Base-by-base conservation (phyloP, 441 rosid species). In the Erodium texanum region DNA sequence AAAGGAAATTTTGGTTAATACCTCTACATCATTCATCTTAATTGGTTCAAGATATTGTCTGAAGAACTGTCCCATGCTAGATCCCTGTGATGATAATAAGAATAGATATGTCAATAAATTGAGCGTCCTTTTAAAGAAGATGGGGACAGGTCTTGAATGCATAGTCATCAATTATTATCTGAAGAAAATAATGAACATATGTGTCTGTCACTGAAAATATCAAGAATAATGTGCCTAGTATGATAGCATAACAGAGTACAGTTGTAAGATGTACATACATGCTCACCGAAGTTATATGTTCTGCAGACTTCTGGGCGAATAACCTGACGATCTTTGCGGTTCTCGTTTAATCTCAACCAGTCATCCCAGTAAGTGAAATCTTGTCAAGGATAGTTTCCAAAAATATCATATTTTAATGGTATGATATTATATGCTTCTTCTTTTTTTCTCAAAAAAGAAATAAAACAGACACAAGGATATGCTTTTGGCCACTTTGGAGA, bases 401-500 rank as follows among this genome's bases (percentile, higher is more conserved):
- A 62, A 32, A 66, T n/a, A 34, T 56, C 38, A 65, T 66, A 67
- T 23, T 22, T 29, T 62, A 38, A 27, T 68, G 75, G 64, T 70
- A 8, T 67, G 58, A 75, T 29, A 7, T 14, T 24, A 19, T 19
- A 19, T 19, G 24, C 3, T 56, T 18, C 16, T 52, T 16, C 16
- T 9, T 29, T 7, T 29, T 29, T n/a, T 29, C 34, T 56, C 11
- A 19, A 56, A 56, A 56, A 54, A 62, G 64, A 64, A 72, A 20
- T 48, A 75, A 43, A 74, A 2, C 3, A 38, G 34, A 61, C 24
- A 73, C 56, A 82, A 91, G 99, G 99, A 94, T 94, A 94, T 94
- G 99, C 99, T 76, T 89, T 93, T 63, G 97, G 99, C 97, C 99
- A 94, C 84, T 94, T 91, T 12, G 97, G 99, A 68, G 97, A 94